phyloP scores from a whole-genome alignment of 805 yeast genomes.

The Metschnikowia santaceciliae region DNA sequence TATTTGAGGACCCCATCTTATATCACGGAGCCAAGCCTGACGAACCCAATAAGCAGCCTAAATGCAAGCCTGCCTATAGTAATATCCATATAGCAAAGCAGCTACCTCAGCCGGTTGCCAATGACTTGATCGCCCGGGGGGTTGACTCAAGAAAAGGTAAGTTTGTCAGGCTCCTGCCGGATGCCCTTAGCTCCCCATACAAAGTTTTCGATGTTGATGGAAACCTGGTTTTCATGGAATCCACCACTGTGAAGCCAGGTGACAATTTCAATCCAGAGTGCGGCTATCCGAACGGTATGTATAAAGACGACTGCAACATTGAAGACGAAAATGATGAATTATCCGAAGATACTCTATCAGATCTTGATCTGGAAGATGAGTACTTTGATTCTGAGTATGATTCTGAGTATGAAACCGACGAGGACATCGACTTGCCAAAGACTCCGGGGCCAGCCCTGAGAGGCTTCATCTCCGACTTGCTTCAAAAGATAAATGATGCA shows the following conservation, averaged over 20 bases:
- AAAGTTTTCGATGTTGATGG: constrained; percentile 46
- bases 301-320: constrained; percentile 27
- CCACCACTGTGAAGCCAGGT: constrained; percentile 20
- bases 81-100: constrained; percentile 40
- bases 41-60: constrained; percentile 14
- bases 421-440: not conserved
- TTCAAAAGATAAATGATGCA: not conserved
- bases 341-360: not conserved
- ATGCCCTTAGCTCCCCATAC: constrained; percentile 41
- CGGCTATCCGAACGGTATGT: constrained; percentile 38
- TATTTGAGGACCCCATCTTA: constrained; percentile 20
- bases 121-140: constrained; percentile 46
- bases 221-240: constrained; percentile 21
- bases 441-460: not conserved
- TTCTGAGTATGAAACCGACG: not conserved
- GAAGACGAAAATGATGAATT: not conserved
- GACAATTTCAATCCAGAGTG: constrained; percentile 17
- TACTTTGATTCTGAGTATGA: not conserved
- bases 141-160: constrained; percentile 46
- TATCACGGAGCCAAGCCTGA: constrained; percentile 14
- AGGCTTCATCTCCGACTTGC: not conserved
- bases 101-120: constrained; percentile 43
- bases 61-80: constrained; percentile 30
- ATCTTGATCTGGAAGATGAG: not conserved
- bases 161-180: constrained; percentile 42